Evolutionary conservation across 2,329 filamentous ascomycete species (phyloP).

Genomic region (Ascochyta koolunga): DNA sequence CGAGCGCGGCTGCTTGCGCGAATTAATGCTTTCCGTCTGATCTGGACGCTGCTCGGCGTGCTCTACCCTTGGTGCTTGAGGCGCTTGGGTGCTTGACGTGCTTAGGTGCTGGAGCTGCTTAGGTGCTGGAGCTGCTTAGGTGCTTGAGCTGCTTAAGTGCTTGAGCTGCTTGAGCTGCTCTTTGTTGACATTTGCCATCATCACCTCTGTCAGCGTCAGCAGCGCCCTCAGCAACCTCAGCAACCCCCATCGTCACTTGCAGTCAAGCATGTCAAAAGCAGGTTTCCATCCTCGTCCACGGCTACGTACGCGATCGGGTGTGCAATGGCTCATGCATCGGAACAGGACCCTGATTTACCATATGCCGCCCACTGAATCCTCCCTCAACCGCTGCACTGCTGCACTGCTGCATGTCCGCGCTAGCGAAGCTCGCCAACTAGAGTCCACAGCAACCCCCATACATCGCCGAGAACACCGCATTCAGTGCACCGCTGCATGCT

Average conservation of each 20-base stretch:
- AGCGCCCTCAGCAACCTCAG: constrained; percentile 1
- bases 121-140: too few species aligned
- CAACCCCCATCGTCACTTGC: constrained; percentile 5
- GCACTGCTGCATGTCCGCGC: constrained; percentile 6
- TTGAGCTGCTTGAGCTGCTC: too few species aligned
- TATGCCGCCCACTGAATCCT: constrained; percentile 2
- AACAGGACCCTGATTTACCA: constrained; percentile 14
- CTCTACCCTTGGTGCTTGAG: too few species aligned
- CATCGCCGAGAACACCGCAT: constrained; percentile 6
- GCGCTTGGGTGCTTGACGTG: too few species aligned
- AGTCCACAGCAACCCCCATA: constrained; percentile 1
- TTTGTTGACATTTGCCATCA: not conserved
- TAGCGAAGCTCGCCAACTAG: constrained; percentile 1
- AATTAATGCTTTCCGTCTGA: not conserved
- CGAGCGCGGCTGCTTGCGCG: constrained; percentile 6
- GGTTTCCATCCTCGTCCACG: constrained; percentile 5
- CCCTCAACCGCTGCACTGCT: constrained; percentile 9
- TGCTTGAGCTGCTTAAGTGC: too few species aligned
- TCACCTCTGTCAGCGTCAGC: constrained; percentile 1
- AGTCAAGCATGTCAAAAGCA: constrained; percentile 10
- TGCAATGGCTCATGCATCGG: constrained; percentile 17
- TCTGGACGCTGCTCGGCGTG: constrained; percentile 1
- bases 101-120: too few species aligned
- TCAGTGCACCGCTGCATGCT: constrained; percentile 3
- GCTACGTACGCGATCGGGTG: constrained; percentile 12